phyloP scores from a whole-genome alignment of 2,329 filamentous ascomycete genomes.

The Neopestalotiopsis sp. region DNA sequence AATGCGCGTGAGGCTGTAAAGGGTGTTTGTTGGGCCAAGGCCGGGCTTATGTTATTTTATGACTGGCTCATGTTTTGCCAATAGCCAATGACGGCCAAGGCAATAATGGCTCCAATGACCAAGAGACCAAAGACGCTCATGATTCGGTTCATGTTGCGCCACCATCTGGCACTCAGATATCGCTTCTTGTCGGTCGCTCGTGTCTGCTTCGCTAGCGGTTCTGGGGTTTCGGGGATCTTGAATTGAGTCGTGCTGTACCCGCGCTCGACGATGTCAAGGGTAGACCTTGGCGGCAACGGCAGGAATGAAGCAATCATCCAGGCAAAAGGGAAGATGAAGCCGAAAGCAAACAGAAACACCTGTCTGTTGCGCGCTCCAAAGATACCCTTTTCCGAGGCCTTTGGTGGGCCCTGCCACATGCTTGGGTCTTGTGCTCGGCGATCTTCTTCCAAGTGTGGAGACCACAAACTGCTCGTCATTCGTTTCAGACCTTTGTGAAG shows the following conservation, averaged over 20 bases:
- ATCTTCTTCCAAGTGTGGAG: conserved; percentile 73
- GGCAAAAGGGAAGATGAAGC: conserved; percentile 79
- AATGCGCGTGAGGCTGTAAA: background rate
- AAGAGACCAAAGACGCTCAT: conserved; percentile 64
- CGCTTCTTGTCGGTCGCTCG: conserved; percentile 48
- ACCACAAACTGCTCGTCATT: conserved; percentile 70
- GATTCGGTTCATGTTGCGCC: conserved; percentile 63
- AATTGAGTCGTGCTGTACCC: conserved; percentile 46
- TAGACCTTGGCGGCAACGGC: conserved; percentile 68
- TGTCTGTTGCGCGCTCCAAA: conserved; percentile 76
- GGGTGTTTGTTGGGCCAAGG: background rate
- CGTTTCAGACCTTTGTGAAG: conserved; percentile 44
- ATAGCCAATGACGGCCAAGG: conserved; percentile 59
- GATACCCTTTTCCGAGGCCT: conserved; percentile 64
- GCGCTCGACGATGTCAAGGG: conserved; percentile 56
- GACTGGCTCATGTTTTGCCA: conserved; percentile 40
- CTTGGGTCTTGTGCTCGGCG: conserved; percentile 63
- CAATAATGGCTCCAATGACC: conserved; percentile 56
- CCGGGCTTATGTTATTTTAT: background rate
- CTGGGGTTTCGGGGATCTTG: conserved; percentile 40
- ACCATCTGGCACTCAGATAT: conserved; percentile 62
- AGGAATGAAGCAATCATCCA: conserved; percentile 83
- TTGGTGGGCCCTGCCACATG: conserved; percentile 76
- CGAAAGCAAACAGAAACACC: conserved; percentile 74
- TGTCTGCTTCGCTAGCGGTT: conserved; percentile 38